Evolutionary conservation across 164 flowering plant genomes (phyloP).

Genomic region (Akebia trifoliata): DNA sequence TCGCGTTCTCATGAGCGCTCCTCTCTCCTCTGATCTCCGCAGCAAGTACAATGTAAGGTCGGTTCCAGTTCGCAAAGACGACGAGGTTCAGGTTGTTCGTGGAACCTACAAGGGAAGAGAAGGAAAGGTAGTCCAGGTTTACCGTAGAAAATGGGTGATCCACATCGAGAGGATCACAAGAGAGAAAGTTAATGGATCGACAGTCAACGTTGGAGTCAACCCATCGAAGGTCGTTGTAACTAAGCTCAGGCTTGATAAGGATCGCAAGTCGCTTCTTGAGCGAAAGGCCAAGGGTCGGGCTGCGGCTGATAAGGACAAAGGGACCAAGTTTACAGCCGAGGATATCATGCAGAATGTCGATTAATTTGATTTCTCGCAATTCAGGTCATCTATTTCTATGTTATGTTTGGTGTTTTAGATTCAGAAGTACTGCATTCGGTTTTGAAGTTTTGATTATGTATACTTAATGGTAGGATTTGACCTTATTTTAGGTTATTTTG

Average conservation of each 20-base stretch:
- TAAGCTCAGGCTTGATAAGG: slow-evolving; percentile 75
- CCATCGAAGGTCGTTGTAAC: slow-evolving; percentile 72
- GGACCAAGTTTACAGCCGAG: slow-evolving; percentile 65
- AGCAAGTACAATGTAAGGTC: slow-evolving; percentile 69
- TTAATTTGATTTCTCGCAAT: too few species aligned
- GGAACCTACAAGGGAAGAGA: slow-evolving; percentile 82
- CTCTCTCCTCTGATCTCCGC: slow-evolving; percentile 60
- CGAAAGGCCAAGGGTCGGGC: slow-evolving; percentile 74
- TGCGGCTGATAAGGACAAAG: slow-evolving; percentile 73
- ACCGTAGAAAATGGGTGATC: slow-evolving; percentile 77
- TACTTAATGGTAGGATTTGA: too few species aligned
- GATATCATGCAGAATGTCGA: slow-evolving; percentile 40
- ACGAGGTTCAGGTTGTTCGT: slow-evolving; percentile 74
- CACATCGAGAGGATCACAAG: slow-evolving; percentile 78
- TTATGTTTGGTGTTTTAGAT: too few species aligned
- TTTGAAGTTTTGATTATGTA: too few species aligned
- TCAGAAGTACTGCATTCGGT: too few species aligned
- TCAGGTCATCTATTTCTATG: too few species aligned
- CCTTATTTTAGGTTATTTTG: too few species aligned
- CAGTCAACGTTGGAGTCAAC: slow-evolving; percentile 75
- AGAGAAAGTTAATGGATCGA: slow-evolving; percentile 80
- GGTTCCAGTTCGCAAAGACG: slow-evolving; percentile 80
- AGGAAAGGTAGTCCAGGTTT: slow-evolving; percentile 77
- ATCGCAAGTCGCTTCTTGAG: slow-evolving; percentile 61
- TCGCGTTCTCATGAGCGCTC: slow-evolving; percentile 62